phyloP scores from a whole-genome alignment of 106 monocot species.

The Dendrobium nobile region DNA sequence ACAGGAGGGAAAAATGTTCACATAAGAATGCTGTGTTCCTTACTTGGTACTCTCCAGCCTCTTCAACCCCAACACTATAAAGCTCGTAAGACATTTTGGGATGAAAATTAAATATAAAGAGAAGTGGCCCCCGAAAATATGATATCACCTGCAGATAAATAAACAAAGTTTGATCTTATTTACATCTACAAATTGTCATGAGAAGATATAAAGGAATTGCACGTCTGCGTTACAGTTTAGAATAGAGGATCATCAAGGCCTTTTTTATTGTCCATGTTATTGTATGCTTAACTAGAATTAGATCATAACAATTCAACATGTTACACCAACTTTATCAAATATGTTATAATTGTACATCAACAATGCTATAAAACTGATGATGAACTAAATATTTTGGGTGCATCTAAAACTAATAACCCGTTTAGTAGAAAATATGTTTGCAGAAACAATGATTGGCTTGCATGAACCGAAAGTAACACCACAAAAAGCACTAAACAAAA shows the following conservation, averaged over 20 bases:
- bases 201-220: neutral
- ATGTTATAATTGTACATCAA: neutral
- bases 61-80: slow-evolving; percentile 70
- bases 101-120: slow-evolving; percentile 88
- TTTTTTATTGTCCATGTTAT: neutral
- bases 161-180: neutral
- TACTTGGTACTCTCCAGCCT: slow-evolving; percentile 96
- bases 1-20: neutral
- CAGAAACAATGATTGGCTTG: too few species aligned
- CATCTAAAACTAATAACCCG: too few species aligned
- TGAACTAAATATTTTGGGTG: neutral
- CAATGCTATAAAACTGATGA: neutral
- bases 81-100: slow-evolving; percentile 44
- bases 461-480: neutral
- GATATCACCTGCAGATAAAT: slow-evolving; percentile 59
- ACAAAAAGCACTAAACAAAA: neutral
- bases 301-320: neutral
- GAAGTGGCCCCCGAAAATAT: slow-evolving; percentile 63
- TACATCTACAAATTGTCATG: neutral
- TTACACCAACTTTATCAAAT: neutral
- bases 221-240: neutral
- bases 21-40: neutral
- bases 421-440: too few species aligned
- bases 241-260: neutral
- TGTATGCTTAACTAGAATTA: neutral